Evolutionary conservation across 2,329 filamentous ascomycete genomes (phyloP), one percentile per base, ranked within the genome.

Genomic region (Fusarium circinatum): DNA sequence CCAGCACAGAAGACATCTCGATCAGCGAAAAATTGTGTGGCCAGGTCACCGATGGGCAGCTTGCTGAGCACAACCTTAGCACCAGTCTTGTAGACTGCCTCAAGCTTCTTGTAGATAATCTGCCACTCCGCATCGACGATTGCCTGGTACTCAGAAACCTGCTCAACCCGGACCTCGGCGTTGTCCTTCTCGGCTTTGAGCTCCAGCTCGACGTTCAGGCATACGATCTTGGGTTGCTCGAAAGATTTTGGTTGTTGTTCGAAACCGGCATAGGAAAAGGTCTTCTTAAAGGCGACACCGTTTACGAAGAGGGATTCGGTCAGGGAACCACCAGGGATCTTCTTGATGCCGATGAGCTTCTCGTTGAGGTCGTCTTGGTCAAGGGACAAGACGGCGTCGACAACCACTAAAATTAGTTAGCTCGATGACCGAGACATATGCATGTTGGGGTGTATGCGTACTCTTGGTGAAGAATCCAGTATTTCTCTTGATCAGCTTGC

Each of bases 71-170:
- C 95, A 58, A 99, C 95, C 89, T 98, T 98, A 75, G 96, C 96
- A 62, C 96, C 96, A 11, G 96, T 98, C 85, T 96, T 92, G 89
- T 96, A 90, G 61, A 98, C 86, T 55, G 96, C 94, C 86, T 99
- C 96, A 82, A 99, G 93, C 89, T 99, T 99, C 88, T 98, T 96
- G 90, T 93, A 98, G 84, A 99, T 99, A 82, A 99, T 99, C 85
- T 98, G 95, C 96, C 96, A 99, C 85, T 99, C 96, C 36, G 96
- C 96, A 81, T 99, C 96, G 81, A 99, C 96, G 78, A 99, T 98
- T 73, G 96, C 96, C 86, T 99, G 96, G 87, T 99, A 99, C 85
- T 99, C 96, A 26, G 96, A 97, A 59, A 99, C 96, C 84, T 98
- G 95, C 85, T 98, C 96, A 66, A 99, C 95, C 68, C 96, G 92